Base-by-base conservation (phyloP, 805 yeast genomes). In the Starmerella floricola region DNA sequence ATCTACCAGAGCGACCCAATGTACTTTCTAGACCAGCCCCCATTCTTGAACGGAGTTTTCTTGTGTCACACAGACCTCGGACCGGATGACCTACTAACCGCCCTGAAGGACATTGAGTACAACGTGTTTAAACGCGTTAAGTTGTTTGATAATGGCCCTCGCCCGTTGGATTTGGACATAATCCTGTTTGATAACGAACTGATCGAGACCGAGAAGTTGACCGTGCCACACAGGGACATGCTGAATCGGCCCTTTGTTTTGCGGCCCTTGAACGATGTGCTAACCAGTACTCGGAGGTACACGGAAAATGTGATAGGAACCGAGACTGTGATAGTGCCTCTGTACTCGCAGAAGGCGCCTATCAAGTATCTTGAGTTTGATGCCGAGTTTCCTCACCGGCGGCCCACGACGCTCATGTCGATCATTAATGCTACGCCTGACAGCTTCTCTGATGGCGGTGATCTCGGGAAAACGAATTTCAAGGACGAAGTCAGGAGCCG, bases 401-500 rank as follows among this genome's bases (percentile, higher is more conserved):
- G 3, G 3, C 63, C 62, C n/a, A 84, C 96, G 0, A 62, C 68
- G 39, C 57, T 86, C 34, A 91, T 91, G 98, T 91, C 85, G 1
- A 78, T 91, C 36, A 61, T 91, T 49, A 91, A 91, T 55, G 71
- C 80, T 17, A 91, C 98, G 0, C 95, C 96, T 0, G 96, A 91
- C 60, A 86, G 95, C 1, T 91, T 91, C 58, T 82, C 94, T 34
- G 98, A 91, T 60, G 97, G 95, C 2, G 85, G 91, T 1, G 55
- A 56, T 15, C 56, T 65, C 24, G 54, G 64, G 1, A 21, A 16
- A 6, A 23, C n/a, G n/a, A 40, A 38, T n/a, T 55, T 65, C 6
- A 29, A 68, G 0, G 68, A 62, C 0, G 60, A 61, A 10, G 42
- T 44, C 4, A 2, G 17, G n/a, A 21, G 30, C 21, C 44, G 31